Evolutionary conservation across 208 protist genomes (phyloP).

Genomic region (Naegleria lovaniensis): DNA sequence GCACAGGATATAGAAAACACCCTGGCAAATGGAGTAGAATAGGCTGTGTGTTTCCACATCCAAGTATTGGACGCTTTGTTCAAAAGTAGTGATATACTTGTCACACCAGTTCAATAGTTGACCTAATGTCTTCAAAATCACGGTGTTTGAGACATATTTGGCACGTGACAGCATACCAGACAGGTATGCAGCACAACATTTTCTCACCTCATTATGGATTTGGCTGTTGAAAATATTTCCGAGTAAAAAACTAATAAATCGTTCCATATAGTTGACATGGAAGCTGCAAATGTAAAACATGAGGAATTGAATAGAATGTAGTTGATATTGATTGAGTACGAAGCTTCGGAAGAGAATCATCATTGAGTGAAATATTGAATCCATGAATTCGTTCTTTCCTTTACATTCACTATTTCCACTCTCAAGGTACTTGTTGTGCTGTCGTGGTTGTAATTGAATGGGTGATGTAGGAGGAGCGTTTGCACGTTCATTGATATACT

Average conservation of each 20-base stretch:
- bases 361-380: background rate
- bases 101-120: background rate
- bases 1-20: constrained; percentile 12
- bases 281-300: constrained; percentile 26
- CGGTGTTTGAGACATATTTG: background rate
- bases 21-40: constrained; percentile 5
- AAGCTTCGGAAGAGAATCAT: background rate
- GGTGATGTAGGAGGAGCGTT: background rate
- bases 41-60: background rate
- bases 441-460: too few relatives aligned
- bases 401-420: too few relatives aligned
- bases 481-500: background rate
- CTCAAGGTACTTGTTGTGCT: too few relatives aligned
- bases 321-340: background rate
- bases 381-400: too few relatives aligned
- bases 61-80: background rate
- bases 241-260: background rate
- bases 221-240: background rate
- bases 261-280: background rate
- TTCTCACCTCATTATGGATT: background rate
- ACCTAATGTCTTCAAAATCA: background rate
- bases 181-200: constrained; percentile 11
- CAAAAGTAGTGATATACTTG: background rate
- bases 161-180: background rate
- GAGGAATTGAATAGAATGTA: constrained; percentile 8